These are phyloP conservation scores for Backusella macrospora DNA, from an alignment of 192 early-diverging fungal genomes.

Conservation along the genomic window DNA sequence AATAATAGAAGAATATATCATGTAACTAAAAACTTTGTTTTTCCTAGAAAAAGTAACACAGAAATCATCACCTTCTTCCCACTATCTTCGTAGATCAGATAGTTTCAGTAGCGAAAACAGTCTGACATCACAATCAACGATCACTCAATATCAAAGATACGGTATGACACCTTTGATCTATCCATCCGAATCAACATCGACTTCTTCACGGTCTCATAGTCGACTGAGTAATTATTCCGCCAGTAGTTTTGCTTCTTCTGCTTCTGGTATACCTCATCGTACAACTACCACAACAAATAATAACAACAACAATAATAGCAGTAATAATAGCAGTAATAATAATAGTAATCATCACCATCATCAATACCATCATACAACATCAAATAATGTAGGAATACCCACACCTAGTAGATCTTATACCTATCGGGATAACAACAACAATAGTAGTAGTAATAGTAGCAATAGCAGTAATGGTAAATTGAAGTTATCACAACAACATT, in stretches of 20 bases:
- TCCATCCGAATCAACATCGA: constrained; percentile 31
- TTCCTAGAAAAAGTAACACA: not conserved
- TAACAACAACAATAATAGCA: not conserved
- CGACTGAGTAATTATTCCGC: constrained; percentile 40
- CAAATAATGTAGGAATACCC: constrained; percentile 17
- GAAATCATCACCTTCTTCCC: not conserved
- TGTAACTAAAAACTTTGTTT: not conserved
- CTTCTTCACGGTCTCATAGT: constrained; percentile 33
- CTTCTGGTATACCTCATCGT: constrained; percentile 14
- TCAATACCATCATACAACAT: not conserved
- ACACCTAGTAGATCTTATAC: constrained; percentile 22
- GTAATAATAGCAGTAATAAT: not conserved
- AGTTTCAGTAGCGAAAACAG: constrained; percentile 40
- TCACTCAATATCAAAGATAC: constrained; percentile 24
- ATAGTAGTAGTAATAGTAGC: too few relatives aligned
- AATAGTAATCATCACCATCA: not conserved
- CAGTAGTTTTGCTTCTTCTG: constrained; percentile 27
- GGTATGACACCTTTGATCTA: constrained; percentile 26
- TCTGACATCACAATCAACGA: constrained; percentile 31
- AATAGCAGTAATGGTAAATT: too few relatives aligned
- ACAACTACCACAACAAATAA: not conserved
- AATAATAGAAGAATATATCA: not conserved
- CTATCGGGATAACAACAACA: not conserved
- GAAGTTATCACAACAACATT: not conserved
- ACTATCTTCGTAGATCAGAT: constrained; percentile 18